These are phyloP conservation scores for Picochlorum sp. DNA, from an alignment of 139 green algal species.

Conservation along the genomic window DNA sequence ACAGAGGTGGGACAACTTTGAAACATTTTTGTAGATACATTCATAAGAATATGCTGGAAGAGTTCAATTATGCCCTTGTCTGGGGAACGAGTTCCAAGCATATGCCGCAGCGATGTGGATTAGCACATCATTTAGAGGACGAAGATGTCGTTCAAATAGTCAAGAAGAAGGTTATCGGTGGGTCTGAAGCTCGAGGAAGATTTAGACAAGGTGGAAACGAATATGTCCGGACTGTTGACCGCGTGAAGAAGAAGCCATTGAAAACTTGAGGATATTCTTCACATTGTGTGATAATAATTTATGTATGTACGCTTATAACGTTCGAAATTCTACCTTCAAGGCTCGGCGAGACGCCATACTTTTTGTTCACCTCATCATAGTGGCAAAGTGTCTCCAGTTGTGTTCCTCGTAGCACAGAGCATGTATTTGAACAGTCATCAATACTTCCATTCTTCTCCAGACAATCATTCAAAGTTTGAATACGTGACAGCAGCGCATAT, in stretches of 20 bases:
- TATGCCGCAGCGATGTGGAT: conserved; percentile 79
- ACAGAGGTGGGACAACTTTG: conserved; percentile 83
- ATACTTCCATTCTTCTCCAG: neutral
- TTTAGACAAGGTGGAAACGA: conserved; percentile 64
- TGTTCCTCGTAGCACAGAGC: conserved; percentile 3
- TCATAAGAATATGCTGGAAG: conserved; percentile 59
- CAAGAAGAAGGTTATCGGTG: conserved; percentile 81
- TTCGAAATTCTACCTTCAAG: conserved; percentile 44
- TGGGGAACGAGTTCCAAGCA: conserved; percentile 94
- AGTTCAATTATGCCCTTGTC: conserved; percentile 93
- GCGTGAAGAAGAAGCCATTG: conserved; percentile 91
- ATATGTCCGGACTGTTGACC: conserved; percentile 75
- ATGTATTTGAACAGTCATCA: neutral
- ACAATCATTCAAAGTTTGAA: conserved; percentile 20
- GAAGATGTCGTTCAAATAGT: conserved; percentile 94
- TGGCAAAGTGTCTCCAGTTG: conserved; percentile 21
- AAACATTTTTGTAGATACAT: conserved; percentile 79
- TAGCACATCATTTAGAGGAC: conserved; percentile 54
- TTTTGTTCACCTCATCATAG: conserved; percentile 17
- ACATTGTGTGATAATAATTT: no score
- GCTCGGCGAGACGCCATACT: conserved; percentile 30
- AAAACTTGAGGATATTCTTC: conserved; percentile 66
- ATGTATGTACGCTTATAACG: neutral
- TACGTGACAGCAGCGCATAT: conserved; percentile 16
- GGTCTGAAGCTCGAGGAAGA: conserved; percentile 61